Percentiles rank a stretch among this genome's conserved stretches.
phyloP scores from a whole-genome alignment of 164 flowering plant genomes.

The Buxus sempervirens region DNA sequence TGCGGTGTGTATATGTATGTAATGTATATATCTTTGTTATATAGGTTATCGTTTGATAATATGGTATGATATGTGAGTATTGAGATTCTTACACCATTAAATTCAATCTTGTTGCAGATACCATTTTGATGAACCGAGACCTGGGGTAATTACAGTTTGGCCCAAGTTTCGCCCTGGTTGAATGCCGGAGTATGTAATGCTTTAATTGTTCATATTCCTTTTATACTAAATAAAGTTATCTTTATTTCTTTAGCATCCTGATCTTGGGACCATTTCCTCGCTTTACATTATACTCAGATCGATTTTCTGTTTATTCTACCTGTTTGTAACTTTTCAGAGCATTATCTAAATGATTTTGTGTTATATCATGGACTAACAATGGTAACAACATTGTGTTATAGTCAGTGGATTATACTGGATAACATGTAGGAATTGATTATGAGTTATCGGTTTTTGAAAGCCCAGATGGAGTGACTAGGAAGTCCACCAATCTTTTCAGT shows the following conservation, averaged over 20 bases:
- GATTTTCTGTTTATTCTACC: not conserved
- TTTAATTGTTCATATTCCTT: not conserved
- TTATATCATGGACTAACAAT: too few relatives aligned
- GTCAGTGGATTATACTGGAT: too few relatives aligned
- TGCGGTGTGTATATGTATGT: too few relatives aligned
- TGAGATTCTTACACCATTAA: not conserved
- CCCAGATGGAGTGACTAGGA: too few relatives aligned
- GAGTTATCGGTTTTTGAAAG: too few relatives aligned
- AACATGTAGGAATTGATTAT: too few relatives aligned
- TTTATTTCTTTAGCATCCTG: not conserved
- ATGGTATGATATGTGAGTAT: not conserved
- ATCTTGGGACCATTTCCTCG: not conserved
- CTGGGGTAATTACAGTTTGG: constrained; percentile 60
- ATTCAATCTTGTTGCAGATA: constrained; percentile 38
- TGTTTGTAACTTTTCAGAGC: too few relatives aligned
- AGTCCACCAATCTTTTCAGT: too few relatives aligned
- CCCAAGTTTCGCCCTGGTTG: constrained; percentile 54
- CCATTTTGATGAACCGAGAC: constrained; percentile 53
- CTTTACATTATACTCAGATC: not conserved
- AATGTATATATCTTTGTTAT: too few relatives aligned
- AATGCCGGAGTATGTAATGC: not conserved
- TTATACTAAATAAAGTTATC: too few relatives aligned
- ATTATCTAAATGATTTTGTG: too few relatives aligned
- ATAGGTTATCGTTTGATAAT: not conserved
- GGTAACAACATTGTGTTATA: too few relatives aligned